Evolutionary conservation across 345 rosid species (phyloP).

Genomic region (Odontarrhena argentea): DNA sequence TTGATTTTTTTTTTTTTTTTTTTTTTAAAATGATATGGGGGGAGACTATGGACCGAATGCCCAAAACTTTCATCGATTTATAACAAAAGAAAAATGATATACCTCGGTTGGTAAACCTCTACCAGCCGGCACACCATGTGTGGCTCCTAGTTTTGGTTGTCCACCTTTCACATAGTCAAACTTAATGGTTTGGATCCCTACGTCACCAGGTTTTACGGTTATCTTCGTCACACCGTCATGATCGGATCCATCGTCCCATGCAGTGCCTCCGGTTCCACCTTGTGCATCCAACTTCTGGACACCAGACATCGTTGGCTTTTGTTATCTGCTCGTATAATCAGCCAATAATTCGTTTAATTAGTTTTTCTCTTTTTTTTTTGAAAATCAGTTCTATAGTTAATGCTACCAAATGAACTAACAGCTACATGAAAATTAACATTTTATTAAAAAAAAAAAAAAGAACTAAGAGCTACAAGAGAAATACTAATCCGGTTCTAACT

Average conservation of each 20-base stretch:
- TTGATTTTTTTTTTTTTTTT: no score
- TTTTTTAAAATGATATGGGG: no score
- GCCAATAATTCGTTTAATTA: no score
- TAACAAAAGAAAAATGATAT: neutral
- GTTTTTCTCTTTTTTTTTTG: no score
- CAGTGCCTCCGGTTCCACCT: slow-evolving; percentile 34
- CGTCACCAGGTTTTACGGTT: neutral
- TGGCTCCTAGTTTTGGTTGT: slow-evolving; percentile 2
- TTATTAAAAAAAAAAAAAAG: no score
- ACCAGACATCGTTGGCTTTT: slow-evolving; percentile 29
- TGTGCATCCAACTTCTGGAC: slow-evolving; percentile 18
- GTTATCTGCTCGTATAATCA: neutral
- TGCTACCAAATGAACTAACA: no score
- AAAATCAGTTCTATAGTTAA: no score
- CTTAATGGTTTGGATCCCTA: slow-evolving; percentile 16
- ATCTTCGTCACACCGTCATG: slow-evolving; percentile 35
- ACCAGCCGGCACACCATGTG: slow-evolving; percentile 5
- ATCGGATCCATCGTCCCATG: slow-evolving; percentile 41
- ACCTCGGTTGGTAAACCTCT: slow-evolving; percentile 11
- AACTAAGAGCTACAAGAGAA: no score
- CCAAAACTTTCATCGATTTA: no score
- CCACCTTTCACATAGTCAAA: slow-evolving; percentile 35
- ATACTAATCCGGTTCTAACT: no score
- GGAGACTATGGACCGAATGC: no score
- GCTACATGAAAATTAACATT: no score